These are phyloP conservation scores for Cryphonectria parasitica DNA, from an alignment of 2,329 filamentous ascomycete species.

Conservation along the genomic window DNA sequence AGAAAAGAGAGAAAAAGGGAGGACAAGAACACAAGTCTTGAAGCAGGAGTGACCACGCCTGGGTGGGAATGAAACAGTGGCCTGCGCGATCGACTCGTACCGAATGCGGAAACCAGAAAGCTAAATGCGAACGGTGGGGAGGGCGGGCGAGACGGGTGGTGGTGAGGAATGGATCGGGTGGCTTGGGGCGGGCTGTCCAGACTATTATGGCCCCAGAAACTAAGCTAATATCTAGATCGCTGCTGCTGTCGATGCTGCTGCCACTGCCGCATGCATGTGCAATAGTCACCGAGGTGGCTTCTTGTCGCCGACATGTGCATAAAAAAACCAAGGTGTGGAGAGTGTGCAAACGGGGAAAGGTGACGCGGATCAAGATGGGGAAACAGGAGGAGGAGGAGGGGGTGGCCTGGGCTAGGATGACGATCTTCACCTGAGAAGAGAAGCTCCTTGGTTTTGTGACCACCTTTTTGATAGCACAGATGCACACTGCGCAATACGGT, in stretches of 20 bases:
- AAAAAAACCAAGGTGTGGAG: neutral
- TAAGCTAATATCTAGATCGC: neutral
- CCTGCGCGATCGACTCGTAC: conserved; percentile 3
- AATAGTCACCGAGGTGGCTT: neutral
- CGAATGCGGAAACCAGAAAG: conserved; percentile 5
- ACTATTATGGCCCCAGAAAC: neutral
- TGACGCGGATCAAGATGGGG: neutral
- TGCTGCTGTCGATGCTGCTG: neutral
- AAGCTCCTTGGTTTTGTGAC: neutral
- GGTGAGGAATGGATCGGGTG: neutral
- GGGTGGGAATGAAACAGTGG: conserved; percentile 9
- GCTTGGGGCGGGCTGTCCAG: neutral
- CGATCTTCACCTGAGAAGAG: conserved; percentile 10
- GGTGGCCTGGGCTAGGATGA: conserved; percentile 8
- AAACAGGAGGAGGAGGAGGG: conserved; percentile 7
- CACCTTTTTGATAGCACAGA: neutral
- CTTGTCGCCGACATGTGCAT: neutral
- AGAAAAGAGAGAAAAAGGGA: neutral
- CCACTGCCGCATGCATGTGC: neutral
- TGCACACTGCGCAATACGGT: neutral
- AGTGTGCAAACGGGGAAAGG: neutral
- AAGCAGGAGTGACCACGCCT: neutral
- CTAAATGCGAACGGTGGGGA: conserved; percentile 6
- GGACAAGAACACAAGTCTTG: neutral
- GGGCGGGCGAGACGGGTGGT: neutral